phyloP scores from a whole-genome alignment of 768 basidiomycete genomes.

The Fistulinella prunicolor region DNA sequence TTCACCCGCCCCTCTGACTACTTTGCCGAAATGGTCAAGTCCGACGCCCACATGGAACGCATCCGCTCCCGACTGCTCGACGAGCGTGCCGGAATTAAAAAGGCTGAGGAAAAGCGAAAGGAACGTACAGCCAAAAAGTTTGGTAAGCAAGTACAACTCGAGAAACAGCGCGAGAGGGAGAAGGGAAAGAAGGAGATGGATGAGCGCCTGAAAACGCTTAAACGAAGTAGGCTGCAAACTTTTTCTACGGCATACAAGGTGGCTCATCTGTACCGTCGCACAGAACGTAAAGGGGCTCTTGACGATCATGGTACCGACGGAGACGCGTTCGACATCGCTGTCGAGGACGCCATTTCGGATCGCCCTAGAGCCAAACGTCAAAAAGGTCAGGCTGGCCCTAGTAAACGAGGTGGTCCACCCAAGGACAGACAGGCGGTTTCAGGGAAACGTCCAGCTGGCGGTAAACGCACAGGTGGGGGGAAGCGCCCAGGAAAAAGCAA shows the following conservation, averaged over 20 bases:
- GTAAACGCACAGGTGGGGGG: conserved; percentile 32
- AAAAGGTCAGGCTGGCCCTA: conserved; percentile 25
- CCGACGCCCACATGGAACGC: conserved; percentile 96
- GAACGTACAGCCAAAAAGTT: conserved; percentile 97
- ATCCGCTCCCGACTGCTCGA: conserved; percentile 88
- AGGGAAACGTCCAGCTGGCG: conserved; percentile 5
- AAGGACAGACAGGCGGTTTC: conserved; percentile 42
- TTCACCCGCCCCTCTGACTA: conserved; percentile 93
- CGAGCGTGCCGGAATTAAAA: conserved; percentile 85
- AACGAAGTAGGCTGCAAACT: conserved; percentile 63
- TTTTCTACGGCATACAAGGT: background rate
- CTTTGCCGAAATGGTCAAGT: conserved; percentile 99
- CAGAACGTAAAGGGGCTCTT: conserved; percentile 83
- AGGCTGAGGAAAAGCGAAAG: conserved; percentile 85
- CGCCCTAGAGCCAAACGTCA: conserved; percentile 61
- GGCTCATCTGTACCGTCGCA: conserved; percentile 1
- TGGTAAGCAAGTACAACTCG: conserved; percentile 95
- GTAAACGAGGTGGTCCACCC: conserved; percentile 33
- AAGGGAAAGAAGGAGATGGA: conserved; percentile 89
- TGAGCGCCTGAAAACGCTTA: conserved; percentile 80
- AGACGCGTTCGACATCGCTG: conserved; percentile 80
- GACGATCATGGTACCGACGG: conserved; percentile 55
- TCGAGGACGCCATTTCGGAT: conserved; percentile 85
- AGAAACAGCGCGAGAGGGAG: conserved; percentile 90
- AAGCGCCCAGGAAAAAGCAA: conserved; percentile 62